Evolutionary conservation across 2,329 filamentous ascomycete genomes (phyloP).

Genomic region (Mycosphaerelloides madeirae): DNA sequence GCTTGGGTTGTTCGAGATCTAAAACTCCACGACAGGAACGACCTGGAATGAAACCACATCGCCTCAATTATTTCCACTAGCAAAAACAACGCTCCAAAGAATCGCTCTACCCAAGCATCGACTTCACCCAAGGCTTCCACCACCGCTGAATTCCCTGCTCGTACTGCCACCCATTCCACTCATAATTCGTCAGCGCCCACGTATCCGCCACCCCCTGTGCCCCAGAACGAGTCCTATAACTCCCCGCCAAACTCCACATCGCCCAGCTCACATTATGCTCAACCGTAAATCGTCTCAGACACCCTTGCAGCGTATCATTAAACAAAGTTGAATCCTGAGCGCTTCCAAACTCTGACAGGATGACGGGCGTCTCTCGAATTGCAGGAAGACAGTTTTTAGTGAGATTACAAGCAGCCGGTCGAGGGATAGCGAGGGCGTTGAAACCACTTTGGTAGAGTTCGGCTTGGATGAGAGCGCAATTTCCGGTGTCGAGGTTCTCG

Average conservation of each 20-base stretch:
- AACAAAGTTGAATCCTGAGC: slow-evolving; percentile 39
- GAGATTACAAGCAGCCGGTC: slow-evolving; percentile 34
- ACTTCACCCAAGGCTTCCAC: slow-evolving; percentile 49
- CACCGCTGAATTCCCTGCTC: slow-evolving; percentile 44
- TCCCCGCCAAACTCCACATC: slow-evolving; percentile 48
- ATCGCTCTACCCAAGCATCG: slow-evolving; percentile 49
- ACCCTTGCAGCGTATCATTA: slow-evolving; percentile 45
- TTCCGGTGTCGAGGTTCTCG: slow-evolving; percentile 37
- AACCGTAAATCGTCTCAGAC: slow-evolving; percentile 43
- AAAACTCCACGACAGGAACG: too few relatives aligned
- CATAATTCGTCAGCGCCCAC: slow-evolving; percentile 46
- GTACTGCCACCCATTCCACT: slow-evolving; percentile 47
- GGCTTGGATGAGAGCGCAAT: slow-evolving; percentile 46
- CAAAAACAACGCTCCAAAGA: too few relatives aligned
- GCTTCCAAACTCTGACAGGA: slow-evolving; percentile 36
- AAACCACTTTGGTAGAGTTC: slow-evolving; percentile 49
- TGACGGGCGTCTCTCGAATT: slow-evolving; percentile 34
- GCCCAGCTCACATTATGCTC: slow-evolving; percentile 47
- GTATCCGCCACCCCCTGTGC: slow-evolving; percentile 45
- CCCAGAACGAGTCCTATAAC: slow-evolving; percentile 44
- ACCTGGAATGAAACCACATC: too few relatives aligned
- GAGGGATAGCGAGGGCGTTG: slow-evolving; percentile 40
- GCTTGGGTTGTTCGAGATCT: too few relatives aligned
- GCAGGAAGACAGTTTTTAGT: slow-evolving; percentile 34
- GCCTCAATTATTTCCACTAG: too few relatives aligned